Evolutionary conservation across 1,139 yeast genomes (phyloP).

Genomic region (Hanseniaspora sp.): DNA sequence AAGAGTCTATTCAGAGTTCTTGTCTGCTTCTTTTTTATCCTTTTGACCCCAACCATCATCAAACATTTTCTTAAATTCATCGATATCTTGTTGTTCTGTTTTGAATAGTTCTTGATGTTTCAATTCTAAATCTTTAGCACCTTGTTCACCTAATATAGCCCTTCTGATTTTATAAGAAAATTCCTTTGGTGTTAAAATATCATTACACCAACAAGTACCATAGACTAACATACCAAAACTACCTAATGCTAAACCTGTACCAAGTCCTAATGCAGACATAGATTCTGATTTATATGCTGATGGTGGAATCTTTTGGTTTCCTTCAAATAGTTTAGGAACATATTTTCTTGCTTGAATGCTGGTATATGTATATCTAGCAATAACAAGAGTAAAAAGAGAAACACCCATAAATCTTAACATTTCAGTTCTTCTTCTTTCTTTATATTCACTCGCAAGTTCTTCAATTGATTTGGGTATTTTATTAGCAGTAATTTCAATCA

Average conservation of each 20-base stretch:
- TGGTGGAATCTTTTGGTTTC: slow-evolving; percentile 77
- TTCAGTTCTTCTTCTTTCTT: slow-evolving; percentile 55
- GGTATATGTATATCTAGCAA: slow-evolving; percentile 64
- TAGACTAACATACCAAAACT: slow-evolving; percentile 62
- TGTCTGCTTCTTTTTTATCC: background rate
- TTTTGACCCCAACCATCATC: slow-evolving; percentile 3
- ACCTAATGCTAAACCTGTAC: slow-evolving; percentile 62
- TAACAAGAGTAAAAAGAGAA: slow-evolving; percentile 58
- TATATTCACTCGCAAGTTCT: slow-evolving; percentile 25
- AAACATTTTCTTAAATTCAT: slow-evolving; percentile 17
- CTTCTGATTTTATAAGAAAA: slow-evolving; percentile 41
- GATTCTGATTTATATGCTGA: slow-evolving; percentile 77
- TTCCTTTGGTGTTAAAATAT: slow-evolving; percentile 56
- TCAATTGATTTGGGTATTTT: slow-evolving; percentile 15
- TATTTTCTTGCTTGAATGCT: slow-evolving; percentile 65
- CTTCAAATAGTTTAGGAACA: slow-evolving; percentile 67
- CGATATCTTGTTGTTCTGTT: slow-evolving; percentile 41
- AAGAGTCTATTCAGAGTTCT: background rate
- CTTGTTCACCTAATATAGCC: slow-evolving; percentile 39
- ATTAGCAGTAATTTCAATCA: background rate
- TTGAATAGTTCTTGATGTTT: slow-evolving; percentile 55
- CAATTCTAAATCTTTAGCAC: slow-evolving; percentile 54
- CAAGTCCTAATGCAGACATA: slow-evolving; percentile 72
- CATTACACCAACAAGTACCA: slow-evolving; percentile 72
- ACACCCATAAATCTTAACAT: slow-evolving; percentile 63